Percentiles rank a stretch among this genome's conserved stretches.
These are phyloP conservation scores for Tetradesmus lagerheimii DNA, from an alignment of 139 green algal genomes.

Conservation along the genomic window DNA sequence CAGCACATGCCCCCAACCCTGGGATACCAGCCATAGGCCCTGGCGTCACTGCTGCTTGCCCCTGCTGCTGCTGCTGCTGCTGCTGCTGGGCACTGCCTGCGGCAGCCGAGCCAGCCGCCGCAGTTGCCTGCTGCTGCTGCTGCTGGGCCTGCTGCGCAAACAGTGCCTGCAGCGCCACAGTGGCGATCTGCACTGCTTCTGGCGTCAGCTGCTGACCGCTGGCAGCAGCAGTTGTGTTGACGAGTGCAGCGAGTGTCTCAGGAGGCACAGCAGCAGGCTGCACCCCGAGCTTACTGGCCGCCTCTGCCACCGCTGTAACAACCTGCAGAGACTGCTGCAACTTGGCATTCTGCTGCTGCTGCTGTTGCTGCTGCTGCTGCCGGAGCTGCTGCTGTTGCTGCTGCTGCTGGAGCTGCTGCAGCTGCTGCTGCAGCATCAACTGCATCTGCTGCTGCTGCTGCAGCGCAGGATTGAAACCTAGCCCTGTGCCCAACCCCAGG, in stretches of 20 bases:
- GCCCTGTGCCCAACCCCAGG: neutral
- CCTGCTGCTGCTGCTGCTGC: constrained; percentile 4
- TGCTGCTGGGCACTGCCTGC: neutral
- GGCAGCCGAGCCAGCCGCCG: neutral
- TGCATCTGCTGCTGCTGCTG: constrained; percentile 21
- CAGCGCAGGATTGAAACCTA: neutral
- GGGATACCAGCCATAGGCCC: neutral
- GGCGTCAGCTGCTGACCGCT: constrained; percentile 22
- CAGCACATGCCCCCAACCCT: neutral
- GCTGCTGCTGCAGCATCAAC: neutral
- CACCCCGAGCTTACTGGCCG: constrained; percentile 4
- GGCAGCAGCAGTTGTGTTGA: constrained; percentile 27
- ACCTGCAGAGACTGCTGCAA: constrained; percentile 12
- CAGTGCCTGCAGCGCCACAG: constrained; percentile 14
- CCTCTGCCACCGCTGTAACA: constrained; percentile 16
- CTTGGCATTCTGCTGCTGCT: neutral
- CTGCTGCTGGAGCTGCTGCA: constrained; percentile 2
- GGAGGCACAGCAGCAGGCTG: constrained; percentile 9
- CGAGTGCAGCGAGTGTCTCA: constrained; percentile 16
- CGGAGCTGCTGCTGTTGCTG: constrained; percentile 2
- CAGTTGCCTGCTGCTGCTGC: neutral
- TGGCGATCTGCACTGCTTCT: constrained; percentile 26
- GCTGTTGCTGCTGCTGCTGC: neutral
- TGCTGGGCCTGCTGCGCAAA: constrained; percentile 11
- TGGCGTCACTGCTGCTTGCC: neutral